phyloP scores from a whole-genome alignment of 2,329 filamentous ascomycete species.

The Colletotrichum zoysiae region DNA sequence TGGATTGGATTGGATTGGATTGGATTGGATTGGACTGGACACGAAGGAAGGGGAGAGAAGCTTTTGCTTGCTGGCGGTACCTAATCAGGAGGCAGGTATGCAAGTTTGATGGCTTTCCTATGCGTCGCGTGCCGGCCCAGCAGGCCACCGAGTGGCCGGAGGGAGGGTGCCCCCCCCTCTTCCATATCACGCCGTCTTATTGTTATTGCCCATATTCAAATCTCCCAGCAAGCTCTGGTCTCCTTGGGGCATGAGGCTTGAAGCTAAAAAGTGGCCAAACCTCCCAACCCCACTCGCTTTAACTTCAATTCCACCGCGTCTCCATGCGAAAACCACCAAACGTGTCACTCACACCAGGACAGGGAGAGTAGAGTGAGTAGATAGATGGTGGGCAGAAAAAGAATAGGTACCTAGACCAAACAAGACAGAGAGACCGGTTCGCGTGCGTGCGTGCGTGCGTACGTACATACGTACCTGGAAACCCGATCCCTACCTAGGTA shows the following conservation, averaged over 20 bases:
- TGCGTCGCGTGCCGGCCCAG: constrained; percentile 20
- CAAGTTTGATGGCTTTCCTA: constrained; percentile 35
- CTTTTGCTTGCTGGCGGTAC: not conserved
- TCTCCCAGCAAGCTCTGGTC: not conserved
- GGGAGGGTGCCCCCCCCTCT: not conserved
- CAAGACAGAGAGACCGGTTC: too few relatives aligned
- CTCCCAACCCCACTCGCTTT: constrained; percentile 31
- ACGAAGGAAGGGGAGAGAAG: not conserved
- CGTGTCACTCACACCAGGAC: not conserved
- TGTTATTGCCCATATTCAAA: constrained; percentile 16
- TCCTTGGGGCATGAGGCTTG: not conserved
- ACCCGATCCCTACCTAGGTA: constrained; percentile 7
- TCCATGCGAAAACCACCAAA: not conserved
- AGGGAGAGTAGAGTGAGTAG: not conserved
- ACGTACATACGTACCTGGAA: too few relatives aligned
- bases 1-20: not conserved
- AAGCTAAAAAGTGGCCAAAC: constrained; percentile 11
- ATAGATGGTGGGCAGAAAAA: not conserved
- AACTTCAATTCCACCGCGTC: constrained; percentile 12
- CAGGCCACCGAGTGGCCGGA: constrained; percentile 10
- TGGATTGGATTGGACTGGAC: not conserved
- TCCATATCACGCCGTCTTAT: constrained; percentile 16
- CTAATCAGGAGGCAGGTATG: constrained; percentile 19
- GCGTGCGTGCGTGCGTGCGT: too few relatives aligned
- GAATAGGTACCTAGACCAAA: too few relatives aligned